These are phyloP conservation scores for Diplosphaera chodatii DNA, from an alignment of 139 green algal species.

Conservation along the genomic window DNA sequence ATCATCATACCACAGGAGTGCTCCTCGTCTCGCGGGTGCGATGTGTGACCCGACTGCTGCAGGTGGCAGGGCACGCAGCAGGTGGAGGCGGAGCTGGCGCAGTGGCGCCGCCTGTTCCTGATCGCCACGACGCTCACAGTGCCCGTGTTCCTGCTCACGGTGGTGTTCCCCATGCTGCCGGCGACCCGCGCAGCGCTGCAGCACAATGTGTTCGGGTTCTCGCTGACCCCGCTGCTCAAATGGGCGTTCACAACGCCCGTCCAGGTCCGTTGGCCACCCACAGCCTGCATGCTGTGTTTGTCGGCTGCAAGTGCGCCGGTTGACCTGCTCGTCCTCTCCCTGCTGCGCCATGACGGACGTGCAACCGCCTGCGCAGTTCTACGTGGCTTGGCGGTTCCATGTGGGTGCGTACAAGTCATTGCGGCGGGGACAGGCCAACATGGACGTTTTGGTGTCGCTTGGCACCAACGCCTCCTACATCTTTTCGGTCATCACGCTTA, in stretches of 20 bases:
- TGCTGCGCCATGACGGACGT: too few species aligned
- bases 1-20: background rate
- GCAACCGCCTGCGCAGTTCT: conserved; percentile 55
- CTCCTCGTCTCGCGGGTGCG: too few species aligned
- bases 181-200: conserved; percentile 6
- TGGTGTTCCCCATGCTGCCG: conserved; percentile 74
- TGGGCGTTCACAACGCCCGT: conserved; percentile 81
- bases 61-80: conserved; percentile 7
- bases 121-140: conserved; percentile 61
- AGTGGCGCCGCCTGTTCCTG: conserved; percentile 42
- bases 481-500: conserved; percentile 82
- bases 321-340: too few species aligned
- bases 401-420: conserved; percentile 68
- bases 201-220: conserved; percentile 56
- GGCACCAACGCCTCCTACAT: conserved; percentile 89
- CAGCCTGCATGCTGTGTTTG: too few species aligned
- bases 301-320: too few species aligned
- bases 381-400: conserved; percentile 91
- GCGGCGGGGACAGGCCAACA: conserved; percentile 66
- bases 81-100: conserved; percentile 36
- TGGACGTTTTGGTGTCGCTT: conserved; percentile 96
- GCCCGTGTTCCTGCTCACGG: conserved; percentile 84
- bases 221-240: conserved; percentile 73
- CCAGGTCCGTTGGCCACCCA: conserved; percentile 38
- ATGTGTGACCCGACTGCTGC: background rate